A percentile compares a stretch with the other conserved stretches of the same genome.
These are phyloP conservation scores for Vitis rotundifolia DNA, from an alignment of 164 flowering plant species.

Conservation along the genomic window DNA sequence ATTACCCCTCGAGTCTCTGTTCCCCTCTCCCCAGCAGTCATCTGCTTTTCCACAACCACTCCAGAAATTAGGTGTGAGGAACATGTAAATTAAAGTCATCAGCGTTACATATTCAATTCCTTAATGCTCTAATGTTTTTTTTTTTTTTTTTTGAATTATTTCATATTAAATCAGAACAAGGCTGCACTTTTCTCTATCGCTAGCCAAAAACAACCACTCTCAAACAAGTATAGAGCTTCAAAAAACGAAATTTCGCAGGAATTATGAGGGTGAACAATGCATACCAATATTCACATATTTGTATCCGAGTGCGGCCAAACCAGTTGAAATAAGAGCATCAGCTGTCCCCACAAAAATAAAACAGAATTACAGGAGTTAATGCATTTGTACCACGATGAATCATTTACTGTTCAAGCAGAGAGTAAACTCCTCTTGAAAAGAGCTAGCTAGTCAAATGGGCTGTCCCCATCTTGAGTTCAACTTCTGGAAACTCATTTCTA, in stretches of 20 bases:
- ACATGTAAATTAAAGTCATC: neutral
- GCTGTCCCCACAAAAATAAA: conserved; percentile 23
- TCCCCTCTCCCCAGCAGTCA: conserved; percentile 34
- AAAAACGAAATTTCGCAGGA: neutral
- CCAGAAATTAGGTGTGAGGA: neutral
- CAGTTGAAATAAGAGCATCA: conserved; percentile 46
- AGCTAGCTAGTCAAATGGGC: too few species aligned
- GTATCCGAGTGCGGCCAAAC: conserved; percentile 45
- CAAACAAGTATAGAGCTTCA: neutral
- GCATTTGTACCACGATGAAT: too few species aligned
- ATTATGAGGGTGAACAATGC: neutral
- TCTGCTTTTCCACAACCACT: conserved; percentile 13
- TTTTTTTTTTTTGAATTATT: too few species aligned
- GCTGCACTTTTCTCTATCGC: neutral
- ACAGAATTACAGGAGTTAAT: neutral
- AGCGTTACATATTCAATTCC: too few species aligned
- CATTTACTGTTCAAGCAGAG: too few species aligned
- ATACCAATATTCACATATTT: conserved; percentile 40
- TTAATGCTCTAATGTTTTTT: too few species aligned
- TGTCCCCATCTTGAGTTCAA: too few species aligned
- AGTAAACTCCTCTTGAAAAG: too few species aligned
- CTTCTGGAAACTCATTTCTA: too few species aligned
- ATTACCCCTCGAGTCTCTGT: conserved; percentile 33
- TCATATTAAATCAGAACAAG: neutral
- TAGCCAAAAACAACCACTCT: neutral